A percentile compares a stretch with the other conserved stretches of the same genome.
phyloP scores from a whole-genome alignment of 139 green algal species.

The Haematococcus lacustris region DNA sequence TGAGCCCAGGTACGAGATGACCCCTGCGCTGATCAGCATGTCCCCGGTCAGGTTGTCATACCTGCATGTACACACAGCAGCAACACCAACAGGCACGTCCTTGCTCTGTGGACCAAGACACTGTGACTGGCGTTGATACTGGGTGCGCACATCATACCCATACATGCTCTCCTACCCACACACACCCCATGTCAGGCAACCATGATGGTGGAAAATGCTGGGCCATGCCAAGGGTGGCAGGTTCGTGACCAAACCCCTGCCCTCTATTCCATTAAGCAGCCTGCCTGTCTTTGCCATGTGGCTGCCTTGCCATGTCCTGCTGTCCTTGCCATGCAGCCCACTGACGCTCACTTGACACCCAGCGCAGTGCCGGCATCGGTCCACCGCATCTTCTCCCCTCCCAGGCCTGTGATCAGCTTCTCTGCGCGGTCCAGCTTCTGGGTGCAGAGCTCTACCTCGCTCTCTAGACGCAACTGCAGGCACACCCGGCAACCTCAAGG shows the following conservation, averaged over 20 bases:
- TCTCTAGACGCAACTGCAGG: slow-evolving; percentile 13
- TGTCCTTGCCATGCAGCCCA: background rate
- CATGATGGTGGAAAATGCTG: no score
- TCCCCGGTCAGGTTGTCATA: slow-evolving; percentile 68
- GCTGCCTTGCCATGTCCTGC: slow-evolving; percentile 18
- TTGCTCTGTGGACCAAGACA: background rate
- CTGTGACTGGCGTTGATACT: background rate
- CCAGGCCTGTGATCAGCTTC: slow-evolving; percentile 71
- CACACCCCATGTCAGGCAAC: no score
- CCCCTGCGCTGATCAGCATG: slow-evolving; percentile 60
- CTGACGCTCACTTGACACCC: slow-evolving; percentile 32
- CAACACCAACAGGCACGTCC: no score
- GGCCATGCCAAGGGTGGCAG: no score
- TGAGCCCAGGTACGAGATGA: slow-evolving; percentile 66
- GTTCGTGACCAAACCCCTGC: no score
- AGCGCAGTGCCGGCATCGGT: slow-evolving; percentile 50
- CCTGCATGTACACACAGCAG: no score
- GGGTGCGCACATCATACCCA: no score
- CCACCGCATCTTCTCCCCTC: slow-evolving; percentile 68
- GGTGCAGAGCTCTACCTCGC: slow-evolving; percentile 65
- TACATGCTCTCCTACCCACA: no score
- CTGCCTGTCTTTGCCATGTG: slow-evolving; percentile 22
- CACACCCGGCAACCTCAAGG: no score
- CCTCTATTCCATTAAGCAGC: no score
- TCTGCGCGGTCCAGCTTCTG: slow-evolving; percentile 65